Evolutionary conservation across 805 yeast species (phyloP).

Genomic region (Pichia kluyveri): DNA sequence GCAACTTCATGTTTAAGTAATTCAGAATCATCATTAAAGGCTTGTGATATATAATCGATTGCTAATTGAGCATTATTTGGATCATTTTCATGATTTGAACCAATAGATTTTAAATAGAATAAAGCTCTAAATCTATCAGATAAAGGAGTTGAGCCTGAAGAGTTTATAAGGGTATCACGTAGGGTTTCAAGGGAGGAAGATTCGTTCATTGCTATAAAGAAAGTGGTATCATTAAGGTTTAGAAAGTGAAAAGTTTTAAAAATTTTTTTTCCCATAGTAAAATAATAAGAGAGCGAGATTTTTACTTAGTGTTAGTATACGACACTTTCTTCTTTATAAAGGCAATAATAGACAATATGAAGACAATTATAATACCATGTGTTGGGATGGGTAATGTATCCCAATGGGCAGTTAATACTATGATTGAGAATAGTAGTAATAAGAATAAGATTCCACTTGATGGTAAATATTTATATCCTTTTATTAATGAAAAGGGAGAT

Average conservation of each 20-base stretch:
- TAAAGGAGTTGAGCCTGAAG: slow-evolving; percentile 58
- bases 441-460: neutral
- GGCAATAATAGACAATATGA: neutral
- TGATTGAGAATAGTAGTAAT: neutral
- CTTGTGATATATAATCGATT: slow-evolving; percentile 74
- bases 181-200: slow-evolving; percentile 45
- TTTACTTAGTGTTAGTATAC: too few relatives aligned
- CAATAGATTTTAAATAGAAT: slow-evolving; percentile 81
- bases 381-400: neutral
- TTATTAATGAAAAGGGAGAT: too few relatives aligned
- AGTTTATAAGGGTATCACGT: slow-evolving; percentile 62
- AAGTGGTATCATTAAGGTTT: neutral
- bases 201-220: slow-evolving; percentile 18
- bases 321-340: too few relatives aligned
- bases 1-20: slow-evolving; percentile 96
- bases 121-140: slow-evolving; percentile 91
- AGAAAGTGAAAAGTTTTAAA: neutral
- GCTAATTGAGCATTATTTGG: slow-evolving; percentile 53
- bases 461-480: neutral
- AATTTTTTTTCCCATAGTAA: too few relatives aligned
- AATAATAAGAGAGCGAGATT: too few relatives aligned
- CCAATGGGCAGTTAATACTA: neutral
- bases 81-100: slow-evolving; percentile 54
- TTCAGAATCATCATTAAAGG: slow-evolving; percentile 77
- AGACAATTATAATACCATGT: neutral